A percentile compares a stretch with the other conserved stretches of the same genome.
Conservation (phyloP, 495 filamentous ascomycete genomes). For the Physcia stellaris region DNA sequence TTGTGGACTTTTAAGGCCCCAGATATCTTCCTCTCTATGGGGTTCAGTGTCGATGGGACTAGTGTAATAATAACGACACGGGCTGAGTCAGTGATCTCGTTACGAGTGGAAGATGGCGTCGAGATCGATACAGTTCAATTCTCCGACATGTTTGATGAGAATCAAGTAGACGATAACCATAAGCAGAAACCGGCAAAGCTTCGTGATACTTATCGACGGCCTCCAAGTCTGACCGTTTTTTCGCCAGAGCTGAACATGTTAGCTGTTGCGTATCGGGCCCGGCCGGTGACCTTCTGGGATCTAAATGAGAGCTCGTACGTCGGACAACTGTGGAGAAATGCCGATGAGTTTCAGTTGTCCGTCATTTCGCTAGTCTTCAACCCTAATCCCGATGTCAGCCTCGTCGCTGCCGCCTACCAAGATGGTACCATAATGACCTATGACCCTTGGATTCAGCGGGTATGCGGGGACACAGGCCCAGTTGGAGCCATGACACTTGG, state of each 20-base stretch:
- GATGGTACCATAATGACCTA: conserved; percentile 21
- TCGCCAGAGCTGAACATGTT: too few relatives aligned
- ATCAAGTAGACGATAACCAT: too few relatives aligned
- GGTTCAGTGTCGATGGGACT: conserved; percentile 8
- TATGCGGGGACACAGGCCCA: not conserved
- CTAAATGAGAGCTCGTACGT: conserved; percentile 12
- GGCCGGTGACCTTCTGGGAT: conserved; percentile 17
- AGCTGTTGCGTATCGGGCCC: conserved; percentile 11
- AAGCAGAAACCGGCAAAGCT: too few relatives aligned
- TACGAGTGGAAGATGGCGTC: conserved; percentile 14
- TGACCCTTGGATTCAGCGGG: conserved; percentile 12
- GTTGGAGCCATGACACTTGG: conserved; percentile 13
- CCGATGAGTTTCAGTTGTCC: conserved; percentile 9
- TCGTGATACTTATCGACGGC: not conserved
- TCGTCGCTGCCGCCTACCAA: conserved; percentile 19
- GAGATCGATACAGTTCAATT: conserved; percentile 1
- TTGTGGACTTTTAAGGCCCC: conserved; percentile 7
- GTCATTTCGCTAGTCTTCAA: conserved; percentile 21
- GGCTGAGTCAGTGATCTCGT: conserved; percentile 10
- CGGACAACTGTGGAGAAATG: conserved; percentile 14
- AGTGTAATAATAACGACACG: conserved; percentile 11
- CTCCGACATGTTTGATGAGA: conserved; percentile 2
- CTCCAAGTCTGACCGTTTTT: not conserved
- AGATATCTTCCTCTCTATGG: conserved; percentile 6
- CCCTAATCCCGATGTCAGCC: conserved; percentile 17